Conservation (phyloP, 2,329 filamentous ascomycete species). For the Penicillium sp. region DNA sequence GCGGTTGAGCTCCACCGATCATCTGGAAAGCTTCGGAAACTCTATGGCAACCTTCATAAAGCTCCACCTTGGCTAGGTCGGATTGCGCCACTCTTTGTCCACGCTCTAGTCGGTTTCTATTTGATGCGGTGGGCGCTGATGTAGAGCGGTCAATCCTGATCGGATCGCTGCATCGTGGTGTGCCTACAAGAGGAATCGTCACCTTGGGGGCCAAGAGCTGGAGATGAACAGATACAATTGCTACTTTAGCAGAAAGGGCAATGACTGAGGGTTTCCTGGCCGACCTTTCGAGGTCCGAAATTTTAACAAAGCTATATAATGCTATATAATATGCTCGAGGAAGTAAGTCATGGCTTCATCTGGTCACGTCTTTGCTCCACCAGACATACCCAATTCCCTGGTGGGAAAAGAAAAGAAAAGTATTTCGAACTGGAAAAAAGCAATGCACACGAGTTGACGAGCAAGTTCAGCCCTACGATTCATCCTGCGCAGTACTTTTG, state of each 20-base stretch:
- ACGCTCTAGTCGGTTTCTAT: not conserved
- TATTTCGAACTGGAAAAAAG: too few relatives aligned
- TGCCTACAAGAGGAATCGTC: not conserved
- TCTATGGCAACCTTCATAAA: constrained; percentile 22
- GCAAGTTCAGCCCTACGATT: not conserved
- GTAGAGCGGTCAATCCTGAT: constrained; percentile 14
- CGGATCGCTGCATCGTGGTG: constrained; percentile 15
- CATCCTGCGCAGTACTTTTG: constrained; percentile 1
- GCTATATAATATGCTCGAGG: too few relatives aligned
- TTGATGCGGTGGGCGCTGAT: not conserved
- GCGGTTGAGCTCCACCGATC: constrained; percentile 38
- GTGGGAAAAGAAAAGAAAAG: too few relatives aligned
- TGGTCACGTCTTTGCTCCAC: not conserved
- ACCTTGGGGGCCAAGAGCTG: constrained; percentile 8
- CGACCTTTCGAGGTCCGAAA: too few relatives aligned
- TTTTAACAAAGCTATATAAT: too few relatives aligned
- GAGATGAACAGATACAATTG: not conserved
- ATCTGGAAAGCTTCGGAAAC: constrained; percentile 32
- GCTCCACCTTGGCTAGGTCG: constrained; percentile 13
- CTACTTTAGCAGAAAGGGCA: too few relatives aligned
- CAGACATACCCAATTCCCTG: too few relatives aligned
- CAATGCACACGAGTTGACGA: not conserved
- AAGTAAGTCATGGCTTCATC: too few relatives aligned
- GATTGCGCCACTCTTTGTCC: not conserved
- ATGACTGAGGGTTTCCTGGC: too few relatives aligned